These are phyloP conservation scores for Aureobasidium subglaciale DNA, from an alignment of 2,329 filamentous ascomycete species.

Conservation along the genomic window DNA sequence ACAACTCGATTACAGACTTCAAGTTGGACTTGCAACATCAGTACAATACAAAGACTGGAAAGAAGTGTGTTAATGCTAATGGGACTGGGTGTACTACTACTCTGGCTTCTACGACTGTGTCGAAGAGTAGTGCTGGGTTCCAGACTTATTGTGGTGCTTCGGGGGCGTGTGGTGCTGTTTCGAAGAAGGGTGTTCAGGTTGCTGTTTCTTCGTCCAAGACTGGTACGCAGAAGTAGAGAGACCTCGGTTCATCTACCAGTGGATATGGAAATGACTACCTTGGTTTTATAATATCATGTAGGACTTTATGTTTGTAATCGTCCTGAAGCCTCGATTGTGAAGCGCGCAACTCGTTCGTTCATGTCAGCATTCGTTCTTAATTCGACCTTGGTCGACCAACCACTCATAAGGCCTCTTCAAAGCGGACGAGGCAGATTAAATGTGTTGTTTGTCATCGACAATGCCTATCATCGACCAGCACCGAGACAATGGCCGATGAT, in stretches of 20 bases:
- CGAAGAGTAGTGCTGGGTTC: neutral
- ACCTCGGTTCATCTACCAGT: neutral
- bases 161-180: constrained; percentile 9
- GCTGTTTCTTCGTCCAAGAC: constrained; percentile 8
- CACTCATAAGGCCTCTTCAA: no score
- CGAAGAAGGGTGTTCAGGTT: neutral
- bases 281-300: no score
- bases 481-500: no score
- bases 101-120: neutral
- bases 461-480: no score
- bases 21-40: neutral
- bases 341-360: no score
- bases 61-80: constrained; percentile 8
- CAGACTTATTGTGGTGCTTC: constrained; percentile 5
- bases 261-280: no score
- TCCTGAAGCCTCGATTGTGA: no score
- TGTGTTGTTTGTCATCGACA: no score
- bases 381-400: no score
- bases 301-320: no score
- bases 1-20: constrained; percentile 3
- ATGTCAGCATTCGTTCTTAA: no score
- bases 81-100: neutral
- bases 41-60: constrained; percentile 6
- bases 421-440: no score
- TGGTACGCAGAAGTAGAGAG: neutral